These are phyloP conservation scores for Phalaenopsis equestris DNA, from an alignment of 106 monocot genomes.

Conservation along the genomic window DNA sequence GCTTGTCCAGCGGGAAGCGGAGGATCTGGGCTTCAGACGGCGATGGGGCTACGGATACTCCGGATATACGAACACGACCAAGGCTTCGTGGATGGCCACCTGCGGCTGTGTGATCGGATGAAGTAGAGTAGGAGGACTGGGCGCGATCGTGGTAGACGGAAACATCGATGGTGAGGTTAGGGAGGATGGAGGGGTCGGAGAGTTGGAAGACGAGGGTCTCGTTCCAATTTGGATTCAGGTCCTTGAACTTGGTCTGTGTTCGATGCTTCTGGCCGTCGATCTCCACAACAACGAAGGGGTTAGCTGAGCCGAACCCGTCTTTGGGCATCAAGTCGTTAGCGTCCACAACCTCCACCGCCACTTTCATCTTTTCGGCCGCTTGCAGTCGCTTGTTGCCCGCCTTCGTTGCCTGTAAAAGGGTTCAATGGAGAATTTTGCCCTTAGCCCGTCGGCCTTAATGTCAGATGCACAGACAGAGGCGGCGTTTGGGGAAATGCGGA, in stretches of 20 bases:
- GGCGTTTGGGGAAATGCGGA: too few species aligned
- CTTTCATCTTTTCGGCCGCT: constrained; percentile 25
- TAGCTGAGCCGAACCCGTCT: constrained; percentile 59
- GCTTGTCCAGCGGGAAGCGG: constrained; percentile 81
- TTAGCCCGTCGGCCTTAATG: not conserved
- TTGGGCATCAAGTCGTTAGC: constrained; percentile 80
- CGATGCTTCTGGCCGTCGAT: constrained; percentile 58
- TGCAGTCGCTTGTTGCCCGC: not conserved
- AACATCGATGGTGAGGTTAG: constrained; percentile 43
- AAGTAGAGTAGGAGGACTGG: constrained; percentile 6
- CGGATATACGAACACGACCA: constrained; percentile 69
- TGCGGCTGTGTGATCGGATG: not conserved
- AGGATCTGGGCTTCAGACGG: constrained; percentile 15
- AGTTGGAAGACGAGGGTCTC: constrained; percentile 72
- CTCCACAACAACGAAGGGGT: constrained; percentile 70
- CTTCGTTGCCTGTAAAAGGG: not conserved
- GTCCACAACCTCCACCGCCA: constrained; percentile 64
- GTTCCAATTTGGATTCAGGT: constrained; percentile 66
- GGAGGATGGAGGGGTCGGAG: constrained; percentile 29
- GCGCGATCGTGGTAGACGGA: constrained; percentile 61
- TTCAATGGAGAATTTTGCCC: not conserved
- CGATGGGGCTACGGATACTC: constrained; percentile 40
- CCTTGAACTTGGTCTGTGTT: constrained; percentile 46
- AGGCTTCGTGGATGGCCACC: constrained; percentile 43
- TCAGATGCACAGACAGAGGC: too few species aligned